Base-by-base conservation (phyloP, 805 yeast genomes). In the Candida nonsorbophila region DNA sequence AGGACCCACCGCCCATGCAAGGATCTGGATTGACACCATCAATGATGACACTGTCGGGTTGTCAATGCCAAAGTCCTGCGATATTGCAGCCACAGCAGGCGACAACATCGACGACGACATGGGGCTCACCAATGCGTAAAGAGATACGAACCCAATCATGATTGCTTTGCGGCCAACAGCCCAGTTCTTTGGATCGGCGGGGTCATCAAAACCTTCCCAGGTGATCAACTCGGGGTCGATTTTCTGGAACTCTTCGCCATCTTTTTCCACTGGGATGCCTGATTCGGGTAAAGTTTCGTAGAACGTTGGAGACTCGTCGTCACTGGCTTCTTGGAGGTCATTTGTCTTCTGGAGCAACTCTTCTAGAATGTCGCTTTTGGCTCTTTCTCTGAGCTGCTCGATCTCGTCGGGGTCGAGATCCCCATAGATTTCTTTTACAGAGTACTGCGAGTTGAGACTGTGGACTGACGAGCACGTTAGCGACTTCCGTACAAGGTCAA, bases 131-230 rank as follows among this genome's bases (percentile, higher is more conserved):
- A 77, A 58, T 2, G 84, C 67, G 50, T 75, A 78, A 4, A 69
- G 22, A 0, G 81, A 52, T 7, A 77, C 79, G 11, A 74, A 51
- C 7, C 48, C 43, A 3, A 74, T 63, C 28, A 70, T 63, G 10
- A 47, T 34, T 44, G 66, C 50, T 43, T 78, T 77, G 24, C 56
- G 44, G 3, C 31, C 11, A 1, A 30, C 15, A 1, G 67, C 16
- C 84, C 84, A 79, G 48, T 79, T 79, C 34, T 81, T 55, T n/a
- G 87, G 85, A 45, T 74, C 68, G 9, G 53, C 55, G 0, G 78
- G 76, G 44, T 79, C 87, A 29, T 72, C 67, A 11, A 63, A 67
- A 3, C 78, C 77, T 18, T 76, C 74, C 84, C 84, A 79, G 2
- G 83, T 69, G 7, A 79, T 77, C 27, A 79, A 55, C 42, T 79